Evolutionary conservation across 768 basidiomycete species (phyloP), one percentile per base, ranked within the genome.

Genomic region (Krasilnikovozyma curviuscula): DNA sequence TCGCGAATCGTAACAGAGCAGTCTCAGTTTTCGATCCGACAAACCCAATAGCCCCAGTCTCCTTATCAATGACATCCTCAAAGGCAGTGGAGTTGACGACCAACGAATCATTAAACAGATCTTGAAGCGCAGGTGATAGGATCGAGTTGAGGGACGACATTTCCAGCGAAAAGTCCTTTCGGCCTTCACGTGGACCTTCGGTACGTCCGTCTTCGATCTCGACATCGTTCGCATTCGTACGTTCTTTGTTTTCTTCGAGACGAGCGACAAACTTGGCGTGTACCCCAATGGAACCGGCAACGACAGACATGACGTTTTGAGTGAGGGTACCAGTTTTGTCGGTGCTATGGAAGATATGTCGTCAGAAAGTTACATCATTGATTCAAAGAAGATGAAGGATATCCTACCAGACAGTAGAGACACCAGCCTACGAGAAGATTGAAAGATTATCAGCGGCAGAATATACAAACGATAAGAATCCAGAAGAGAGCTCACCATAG

Each of bases 311-410:
- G 56, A 68, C 68, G 67, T 97, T 97, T 61, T 84, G 80, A 0
- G 93, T 98, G 21, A 98, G 77, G 8, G 91, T 95, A 31, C 91
- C 91, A 2, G 88, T 91, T 68, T 91, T 89, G 71, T 89, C 86
- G 13, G 86, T 89, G 66, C 85, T 88, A 38, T 56, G 47, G 50
- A 46, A 39, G 7, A 44, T 37, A 8, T 16, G 12, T 25, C 8
- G 24, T 30, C 7, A 9, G 21, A 13, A 16, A 28, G n/a, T 25
- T n/a, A 10, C 42, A 49, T 32, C 16, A 59, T 57, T 57, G 46
- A 58, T 61, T 46, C 59, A 46, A 61, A 63, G 46, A 60, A 63
- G 3, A 95, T 75, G 50, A 95, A 88, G 19, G 82, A 89, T n/a
- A n/a, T n/a, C n/a, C n/a, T n/a, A n/a, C n/a, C n/a, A n/a, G n/a